Base-by-base conservation (phyloP, 352 stramenopile genomes). In the Phytopythium ostracodes region DNA sequence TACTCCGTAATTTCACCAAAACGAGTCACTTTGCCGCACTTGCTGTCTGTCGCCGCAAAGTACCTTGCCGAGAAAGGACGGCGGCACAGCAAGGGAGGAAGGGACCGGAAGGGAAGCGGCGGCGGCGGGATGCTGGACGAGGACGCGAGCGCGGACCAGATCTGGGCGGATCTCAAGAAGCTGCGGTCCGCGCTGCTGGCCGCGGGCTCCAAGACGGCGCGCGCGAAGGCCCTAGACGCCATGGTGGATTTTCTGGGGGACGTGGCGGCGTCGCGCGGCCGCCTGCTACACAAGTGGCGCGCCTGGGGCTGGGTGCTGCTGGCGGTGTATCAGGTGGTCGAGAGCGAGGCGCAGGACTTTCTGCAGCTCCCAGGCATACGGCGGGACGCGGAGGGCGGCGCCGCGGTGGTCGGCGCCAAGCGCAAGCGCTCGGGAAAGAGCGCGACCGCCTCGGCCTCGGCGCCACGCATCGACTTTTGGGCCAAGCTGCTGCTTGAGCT, bases 271-370 rank as follows among this genome's bases (percentile, higher is more conserved):
- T 10, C 56, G 40, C 69, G 63, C 36, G 81, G 81, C 22, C 67
- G 78, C 49, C 68, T 77, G 43, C 72, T 94, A 47, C 83, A 89
- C 64, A 84, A 83, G 55, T 94, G 83, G 85, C 76, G 76, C 55
- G 75, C 67, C 12, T 94, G 85, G 85, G 81, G 81, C 7, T 73
- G 79, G 53, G 49, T 92, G 33, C 65, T 92, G 35, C 73, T 68
- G 10, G 75, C 61, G 42, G 46, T 90, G 12, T 66, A 92, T 40
- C 56, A 75, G 24, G 71, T 76, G 12, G 60, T 94, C 7, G 75
- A 79, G 46, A 56, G 46, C 29, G 81, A 94, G 20, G 62, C 79
- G 59, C 68, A 79, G 36, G 33, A 40, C 51, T 91, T 78, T 42
- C 63, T 91, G 33, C 57, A 60, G 8, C 35, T 71, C 0, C 55